Conservation (phyloP, 148 eudicot genomes). For the Camellia granthamiana region DNA sequence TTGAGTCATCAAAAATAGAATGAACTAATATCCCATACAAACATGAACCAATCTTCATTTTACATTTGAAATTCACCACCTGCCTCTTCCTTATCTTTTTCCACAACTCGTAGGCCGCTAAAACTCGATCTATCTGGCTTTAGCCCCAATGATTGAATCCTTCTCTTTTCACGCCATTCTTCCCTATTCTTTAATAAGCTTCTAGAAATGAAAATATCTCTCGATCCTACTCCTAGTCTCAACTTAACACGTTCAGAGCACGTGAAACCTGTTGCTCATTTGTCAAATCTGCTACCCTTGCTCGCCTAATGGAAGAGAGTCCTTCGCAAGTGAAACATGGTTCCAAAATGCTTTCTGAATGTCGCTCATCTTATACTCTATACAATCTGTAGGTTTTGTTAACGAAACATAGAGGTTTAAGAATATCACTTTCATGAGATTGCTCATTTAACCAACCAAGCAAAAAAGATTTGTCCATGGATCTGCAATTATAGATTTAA, state of each 20-base stretch:
- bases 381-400: slow-evolving; percentile 46
- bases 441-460: too few relatives aligned
- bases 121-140: slow-evolving; percentile 49
- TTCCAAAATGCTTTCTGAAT: slow-evolving; percentile 77
- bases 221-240: slow-evolving; percentile 72
- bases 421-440: neutral
- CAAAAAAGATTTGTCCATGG: neutral
- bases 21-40: too few relatives aligned
- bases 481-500: neutral
- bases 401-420: neutral
- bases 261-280: slow-evolving; percentile 30
- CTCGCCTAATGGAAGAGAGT: slow-evolving; percentile 74
- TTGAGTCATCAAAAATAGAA: neutral
- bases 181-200: slow-evolving; percentile 53
- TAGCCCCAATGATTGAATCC: slow-evolving; percentile 69
- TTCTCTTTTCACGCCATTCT: slow-evolving; percentile 47
- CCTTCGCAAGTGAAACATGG: slow-evolving; percentile 66
- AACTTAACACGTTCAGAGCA: neutral
- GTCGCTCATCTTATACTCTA: slow-evolving; percentile 87
- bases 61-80: slow-evolving; percentile 22
- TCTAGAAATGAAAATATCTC: slow-evolving; percentile 72
- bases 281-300: slow-evolving; percentile 49
- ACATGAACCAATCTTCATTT: too few relatives aligned
- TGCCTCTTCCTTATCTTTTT: slow-evolving; percentile 52
- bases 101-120: slow-evolving; percentile 55